Base-by-base conservation (phyloP, 2,329 filamentous ascomycete genomes). In the Fusarium austroafricanum region DNA sequence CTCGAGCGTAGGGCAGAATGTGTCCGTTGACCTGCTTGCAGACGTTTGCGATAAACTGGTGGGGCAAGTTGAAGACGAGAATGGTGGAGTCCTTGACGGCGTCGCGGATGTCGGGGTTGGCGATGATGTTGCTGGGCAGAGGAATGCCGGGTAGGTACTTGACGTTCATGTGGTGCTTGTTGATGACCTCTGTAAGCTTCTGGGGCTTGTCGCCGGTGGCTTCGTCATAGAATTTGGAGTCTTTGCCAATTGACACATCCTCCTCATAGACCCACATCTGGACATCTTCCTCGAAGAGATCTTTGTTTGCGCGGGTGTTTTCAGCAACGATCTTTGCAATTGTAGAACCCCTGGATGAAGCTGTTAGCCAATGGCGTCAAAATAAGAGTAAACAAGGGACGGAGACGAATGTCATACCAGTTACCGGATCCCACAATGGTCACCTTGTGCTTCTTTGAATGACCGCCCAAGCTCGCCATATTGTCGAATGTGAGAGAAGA, bases 211-310 rank as follows among this genome's bases (percentile, higher is more conserved):
- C 86, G 75, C 87, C 86, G 37, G 86, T 84, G 60, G 85, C 81
- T 20, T 86, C 75, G 73, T 92, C 85, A 84, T 93, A 94, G 81
- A 93, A 86, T 71, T 88, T 89, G 47, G 92, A 95, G 67, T 86
- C 85, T 73, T 90, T 85, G 14, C 92, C 82, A 40, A 97, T 84
- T 55, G 87, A 87, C 68, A 97, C 90, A 23, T 97, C 88, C 80
- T 99, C 96, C 81, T 99, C 96, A 77, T 89, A 97, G 75, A 99
- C 96, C 96, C 96, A 99, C 96, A 99, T 98, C 81, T 97, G 93
- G 52, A 99, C 94, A 65, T 93, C 85, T 78, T 90, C 84, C 76
- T 98, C 92, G 77, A 98, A 99, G 43, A 97, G 77, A 29, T 93
- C 87, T 11, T 89, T 86, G 81, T 97, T 85, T 68, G 86, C 89